Evolutionary conservation across 768 basidiomycete species (phyloP).

Genomic region (Tylopilus intermedius): DNA sequence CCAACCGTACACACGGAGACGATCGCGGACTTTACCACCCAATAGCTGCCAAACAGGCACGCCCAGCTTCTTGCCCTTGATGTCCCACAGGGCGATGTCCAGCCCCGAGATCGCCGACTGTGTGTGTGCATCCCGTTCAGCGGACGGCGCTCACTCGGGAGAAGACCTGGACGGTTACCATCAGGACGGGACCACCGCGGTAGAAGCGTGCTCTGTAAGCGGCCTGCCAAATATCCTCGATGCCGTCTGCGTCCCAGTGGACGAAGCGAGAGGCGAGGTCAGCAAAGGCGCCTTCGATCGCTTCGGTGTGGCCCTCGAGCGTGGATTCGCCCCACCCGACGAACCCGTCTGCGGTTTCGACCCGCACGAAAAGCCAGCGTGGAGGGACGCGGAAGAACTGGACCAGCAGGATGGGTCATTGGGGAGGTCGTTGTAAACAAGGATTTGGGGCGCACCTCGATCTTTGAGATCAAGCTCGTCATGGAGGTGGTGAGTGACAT

Average conservation of each 20-base stretch:
- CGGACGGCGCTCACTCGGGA: neutral
- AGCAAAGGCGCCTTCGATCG: slow-evolving; percentile 60
- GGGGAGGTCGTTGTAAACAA: neutral
- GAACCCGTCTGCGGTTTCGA: slow-evolving; percentile 57
- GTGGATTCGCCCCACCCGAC: slow-evolving; percentile 76
- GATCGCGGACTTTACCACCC: no score
- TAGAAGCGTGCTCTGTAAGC: slow-evolving; percentile 68
- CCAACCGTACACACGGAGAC: neutral
- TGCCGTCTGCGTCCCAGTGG: neutral
- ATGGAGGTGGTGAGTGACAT: neutral
- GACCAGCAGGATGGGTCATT: neutral
- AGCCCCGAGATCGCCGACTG: slow-evolving; percentile 50
- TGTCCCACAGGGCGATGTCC: neutral
- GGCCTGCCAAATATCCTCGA: slow-evolving; percentile 65
- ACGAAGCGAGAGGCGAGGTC: slow-evolving; percentile 56
- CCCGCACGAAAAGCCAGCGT: slow-evolving; percentile 67
- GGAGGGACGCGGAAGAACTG: slow-evolving; percentile 66
- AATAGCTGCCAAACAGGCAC: no score
- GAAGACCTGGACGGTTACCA: slow-evolving; percentile 35
- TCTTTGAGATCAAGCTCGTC: neutral
- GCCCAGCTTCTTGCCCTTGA: no score
- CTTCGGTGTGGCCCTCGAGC: slow-evolving; percentile 68
- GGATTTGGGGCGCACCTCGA: neutral
- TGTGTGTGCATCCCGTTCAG: neutral
- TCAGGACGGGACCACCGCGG: slow-evolving; percentile 65